Evolutionary conservation across 2,329 filamentous ascomycete species (phyloP).

Genomic region (Dactylellina cionopaga): DNA sequence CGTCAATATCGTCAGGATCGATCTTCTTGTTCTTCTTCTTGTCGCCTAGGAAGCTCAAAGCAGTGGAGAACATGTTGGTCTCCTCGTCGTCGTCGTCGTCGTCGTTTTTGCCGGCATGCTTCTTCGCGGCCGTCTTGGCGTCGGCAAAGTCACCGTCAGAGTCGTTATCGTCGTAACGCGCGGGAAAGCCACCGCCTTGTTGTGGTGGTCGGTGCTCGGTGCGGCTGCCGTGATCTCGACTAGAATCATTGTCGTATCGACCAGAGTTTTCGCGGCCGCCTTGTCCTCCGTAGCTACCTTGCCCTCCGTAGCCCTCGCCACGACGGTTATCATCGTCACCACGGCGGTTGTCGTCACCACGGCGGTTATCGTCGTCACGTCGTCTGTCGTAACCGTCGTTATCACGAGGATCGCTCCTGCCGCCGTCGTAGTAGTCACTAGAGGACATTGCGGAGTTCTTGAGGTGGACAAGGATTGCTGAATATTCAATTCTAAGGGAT

Average conservation of each 20-base stretch:
- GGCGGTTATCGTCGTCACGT: background rate
- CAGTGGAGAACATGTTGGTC: conserved; percentile 67
- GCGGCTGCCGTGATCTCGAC: conserved; percentile 55
- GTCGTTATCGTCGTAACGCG: conserved; percentile 59
- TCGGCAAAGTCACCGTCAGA: conserved; percentile 63
- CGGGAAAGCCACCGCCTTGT: conserved; percentile 31
- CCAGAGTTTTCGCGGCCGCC: background rate
- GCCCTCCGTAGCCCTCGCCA: conserved; percentile 5
- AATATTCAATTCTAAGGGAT: no score
- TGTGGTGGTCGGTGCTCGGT: conserved; percentile 49
- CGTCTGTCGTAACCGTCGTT: background rate
- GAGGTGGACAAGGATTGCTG: no score
- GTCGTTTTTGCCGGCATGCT: conserved; percentile 66
- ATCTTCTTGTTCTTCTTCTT: conserved; percentile 64
- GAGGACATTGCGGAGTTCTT: no score
- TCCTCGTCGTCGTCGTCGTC: conserved; percentile 58
- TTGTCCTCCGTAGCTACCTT: conserved; percentile 1
- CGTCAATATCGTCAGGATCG: conserved; percentile 68
- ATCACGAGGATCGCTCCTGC: background rate
- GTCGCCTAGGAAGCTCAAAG: conserved; percentile 67
- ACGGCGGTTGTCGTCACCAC: background rate
- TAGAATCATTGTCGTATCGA: conserved; percentile 44
- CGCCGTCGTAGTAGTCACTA: conserved; percentile 20
- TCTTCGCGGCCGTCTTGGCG: conserved; percentile 67
- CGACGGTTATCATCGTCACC: conserved; percentile 6